Evolutionary conservation across 2,329 filamentous ascomycete species (phyloP).

Genomic region (Aspergillus uvarum): DNA sequence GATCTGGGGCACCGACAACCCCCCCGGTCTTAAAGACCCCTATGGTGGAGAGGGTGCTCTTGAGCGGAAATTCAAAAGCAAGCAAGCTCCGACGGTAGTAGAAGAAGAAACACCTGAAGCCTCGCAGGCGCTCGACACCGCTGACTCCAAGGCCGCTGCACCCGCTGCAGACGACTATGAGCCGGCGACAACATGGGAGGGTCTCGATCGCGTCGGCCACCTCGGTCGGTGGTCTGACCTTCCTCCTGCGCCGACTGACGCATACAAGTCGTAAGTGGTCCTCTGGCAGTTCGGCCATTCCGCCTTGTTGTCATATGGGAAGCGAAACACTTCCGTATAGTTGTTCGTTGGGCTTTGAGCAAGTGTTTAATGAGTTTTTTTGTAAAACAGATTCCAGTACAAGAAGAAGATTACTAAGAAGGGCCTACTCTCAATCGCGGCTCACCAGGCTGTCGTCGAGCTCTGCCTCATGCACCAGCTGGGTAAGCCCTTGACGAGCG

Average conservation of each 20-base stretch:
- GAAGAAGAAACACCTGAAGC: constrained; percentile 17
- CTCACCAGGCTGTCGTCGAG: constrained; percentile 60
- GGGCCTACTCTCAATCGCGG: constrained; percentile 41
- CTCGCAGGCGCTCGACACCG: constrained; percentile 14
- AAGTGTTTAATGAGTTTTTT: constrained; percentile 4
- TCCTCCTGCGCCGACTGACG: constrained; percentile 38
- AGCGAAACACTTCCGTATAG: background rate
- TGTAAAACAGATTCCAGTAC: constrained; percentile 35
- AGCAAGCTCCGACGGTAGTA: constrained; percentile 12
- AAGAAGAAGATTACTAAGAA: constrained; percentile 35
- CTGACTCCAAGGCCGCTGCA: constrained; percentile 12
- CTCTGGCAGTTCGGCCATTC: background rate
- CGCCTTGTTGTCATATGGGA: constrained; percentile 16
- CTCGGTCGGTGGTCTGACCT: constrained; percentile 42
- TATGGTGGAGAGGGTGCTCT: constrained; percentile 44
- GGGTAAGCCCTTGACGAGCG: constrained; percentile 37
- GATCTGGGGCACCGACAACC: constrained; percentile 53
- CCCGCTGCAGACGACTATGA: constrained; percentile 39
- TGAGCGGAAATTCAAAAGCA: constrained; percentile 28
- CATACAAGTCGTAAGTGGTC: constrained; percentile 44
- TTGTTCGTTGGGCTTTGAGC: background rate
- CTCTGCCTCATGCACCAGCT: constrained; percentile 50
- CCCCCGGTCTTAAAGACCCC: constrained; percentile 50
- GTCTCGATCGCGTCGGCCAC: constrained; percentile 56
- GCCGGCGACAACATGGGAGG: constrained; percentile 52